Evolutionary conservation across 2,329 filamentous ascomycete genomes (phyloP).

Genomic region (Fusarium tanahbumbuense): DNA sequence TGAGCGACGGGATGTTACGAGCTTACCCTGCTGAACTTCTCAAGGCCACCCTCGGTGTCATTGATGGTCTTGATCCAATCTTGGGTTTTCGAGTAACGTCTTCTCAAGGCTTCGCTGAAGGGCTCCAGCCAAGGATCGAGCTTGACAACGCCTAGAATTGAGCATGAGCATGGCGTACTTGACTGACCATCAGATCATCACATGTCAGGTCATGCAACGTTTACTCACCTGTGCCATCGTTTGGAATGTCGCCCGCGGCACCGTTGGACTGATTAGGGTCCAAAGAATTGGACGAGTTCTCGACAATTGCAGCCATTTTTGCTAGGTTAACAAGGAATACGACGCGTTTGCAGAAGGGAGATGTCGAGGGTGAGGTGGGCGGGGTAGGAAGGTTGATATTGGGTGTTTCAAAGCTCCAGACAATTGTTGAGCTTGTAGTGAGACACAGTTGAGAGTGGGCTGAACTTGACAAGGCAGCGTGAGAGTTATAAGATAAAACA

Average conservation of each 20-base stretch:
- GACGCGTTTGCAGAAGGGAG: constrained; percentile 32
- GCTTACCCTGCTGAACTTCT: constrained; percentile 88
- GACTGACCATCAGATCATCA: constrained; percentile 37
- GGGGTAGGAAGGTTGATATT: constrained; percentile 42
- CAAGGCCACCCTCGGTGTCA: constrained; percentile 85
- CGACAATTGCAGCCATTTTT: constrained; percentile 52
- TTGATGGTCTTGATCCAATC: constrained; percentile 89
- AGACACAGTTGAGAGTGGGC: constrained; percentile 37
- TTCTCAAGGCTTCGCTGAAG: constrained; percentile 80
- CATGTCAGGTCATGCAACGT: constrained; percentile 19
- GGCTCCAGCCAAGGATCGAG: constrained; percentile 92
- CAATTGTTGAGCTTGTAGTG: constrained; percentile 40
- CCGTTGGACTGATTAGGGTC: constrained; percentile 52
- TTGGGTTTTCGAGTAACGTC: constrained; percentile 82
- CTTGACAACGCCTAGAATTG: constrained; percentile 77
- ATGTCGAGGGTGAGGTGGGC: constrained; percentile 36
- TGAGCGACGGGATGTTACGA: not conserved
- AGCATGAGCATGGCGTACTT: constrained; percentile 28
- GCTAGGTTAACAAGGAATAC: constrained; percentile 11
- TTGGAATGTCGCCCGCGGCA: constrained; percentile 64
- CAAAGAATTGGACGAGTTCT: constrained; percentile 60
- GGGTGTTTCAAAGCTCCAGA: constrained; percentile 39
- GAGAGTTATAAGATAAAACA: constrained; percentile 20
- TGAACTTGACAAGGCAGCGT: constrained; percentile 21
- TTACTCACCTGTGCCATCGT: constrained; percentile 76